phyloP scores from a whole-genome alignment of 495 filamentous ascomycete species.

The Aspergillus affinis region DNA sequence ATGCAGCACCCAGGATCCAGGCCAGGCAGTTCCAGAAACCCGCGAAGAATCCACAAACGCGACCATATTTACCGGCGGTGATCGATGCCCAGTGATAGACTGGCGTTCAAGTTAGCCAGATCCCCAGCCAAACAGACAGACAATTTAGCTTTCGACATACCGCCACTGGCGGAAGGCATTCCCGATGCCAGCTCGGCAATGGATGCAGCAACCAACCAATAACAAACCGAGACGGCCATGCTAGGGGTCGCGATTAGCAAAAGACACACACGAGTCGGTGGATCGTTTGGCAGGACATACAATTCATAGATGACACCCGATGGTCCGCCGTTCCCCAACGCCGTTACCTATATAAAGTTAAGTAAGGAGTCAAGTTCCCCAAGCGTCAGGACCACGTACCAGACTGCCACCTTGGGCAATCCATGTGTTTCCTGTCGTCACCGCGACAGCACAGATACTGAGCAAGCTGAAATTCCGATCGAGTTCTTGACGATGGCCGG shows the following conservation, averaged over 20 bases:
- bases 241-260: slow-evolving; percentile 25
- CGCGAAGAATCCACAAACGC: slow-evolving; percentile 70
- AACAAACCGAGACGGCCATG: slow-evolving; percentile 50
- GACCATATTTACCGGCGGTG: slow-evolving; percentile 69
- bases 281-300: slow-evolving; percentile 21
- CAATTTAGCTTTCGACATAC: slow-evolving; percentile 12
- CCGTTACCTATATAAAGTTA: slow-evolving; percentile 15
- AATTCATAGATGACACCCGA: slow-evolving; percentile 55
- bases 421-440: slow-evolving; percentile 61
- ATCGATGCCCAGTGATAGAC: slow-evolving; percentile 85
- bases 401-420: slow-evolving; percentile 57
- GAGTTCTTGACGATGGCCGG: slow-evolving; percentile 60
- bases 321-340: slow-evolving; percentile 50
- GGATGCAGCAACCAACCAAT: slow-evolving; percentile 54
- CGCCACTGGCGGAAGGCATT: slow-evolving; percentile 77
- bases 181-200: slow-evolving; percentile 75
- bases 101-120: slow-evolving; percentile 1
- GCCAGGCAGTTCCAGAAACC: slow-evolving; percentile 80
- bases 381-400: slow-evolving; percentile 3
- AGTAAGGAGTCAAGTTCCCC: background rate
- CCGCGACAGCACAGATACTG: slow-evolving; percentile 55
- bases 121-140: background rate
- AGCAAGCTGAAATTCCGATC: slow-evolving; percentile 59
- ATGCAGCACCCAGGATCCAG: slow-evolving; percentile 65
- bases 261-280: too few species aligned